phyloP scores from a whole-genome alignment of 2,329 filamentous ascomycete genomes.

The Penicillium sp. region DNA sequence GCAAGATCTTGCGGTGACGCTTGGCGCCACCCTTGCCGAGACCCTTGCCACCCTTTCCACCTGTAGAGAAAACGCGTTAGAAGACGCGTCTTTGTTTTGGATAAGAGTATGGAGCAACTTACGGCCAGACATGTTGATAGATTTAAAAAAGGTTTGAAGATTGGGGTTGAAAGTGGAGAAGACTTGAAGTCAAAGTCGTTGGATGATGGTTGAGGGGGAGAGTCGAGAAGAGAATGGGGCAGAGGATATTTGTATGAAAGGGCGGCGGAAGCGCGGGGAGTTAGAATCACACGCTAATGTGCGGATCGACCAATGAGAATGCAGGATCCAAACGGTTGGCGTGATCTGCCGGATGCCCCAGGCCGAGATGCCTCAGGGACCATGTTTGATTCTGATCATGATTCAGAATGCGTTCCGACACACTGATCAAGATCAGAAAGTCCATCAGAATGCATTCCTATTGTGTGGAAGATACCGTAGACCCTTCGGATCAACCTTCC shows the following conservation, averaged over 20 bases:
- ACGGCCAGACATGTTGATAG: conserved; percentile 57
- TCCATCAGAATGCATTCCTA: conserved; percentile 16
- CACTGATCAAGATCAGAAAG: conserved; percentile 9
- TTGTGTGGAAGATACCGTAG: conserved; percentile 9
- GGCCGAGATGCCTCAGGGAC: conserved; percentile 23
- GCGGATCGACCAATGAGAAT: conserved; percentile 36
- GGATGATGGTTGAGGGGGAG: conserved; percentile 27
- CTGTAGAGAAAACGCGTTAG: conserved; percentile 54
- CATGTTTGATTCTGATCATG: conserved; percentile 25
- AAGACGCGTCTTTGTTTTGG: conserved; percentile 15
- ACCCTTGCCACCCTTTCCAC: conserved; percentile 94
- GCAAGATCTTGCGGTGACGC: conserved; percentile 98
- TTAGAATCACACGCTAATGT: conserved; percentile 37
- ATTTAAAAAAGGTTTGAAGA: conserved; percentile 15
- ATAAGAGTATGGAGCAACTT: conserved; percentile 35
- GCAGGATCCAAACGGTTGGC: conserved; percentile 25
- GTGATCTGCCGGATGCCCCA: conserved; percentile 30
- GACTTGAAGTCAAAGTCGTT: conserved; percentile 17
- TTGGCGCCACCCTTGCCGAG: conserved; percentile 98
- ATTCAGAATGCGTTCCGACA: conserved; percentile 16
- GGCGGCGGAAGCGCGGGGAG: conserved; percentile 24
- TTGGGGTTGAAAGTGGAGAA: conserved; percentile 25
- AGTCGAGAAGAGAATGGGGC: conserved; percentile 24
- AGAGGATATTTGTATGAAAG: conserved; percentile 41
- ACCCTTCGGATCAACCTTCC: conserved; percentile 15